Base-by-base conservation (phyloP, 2,329 filamentous ascomycete genomes). In the Fusarium pseudoanthophilum region DNA sequence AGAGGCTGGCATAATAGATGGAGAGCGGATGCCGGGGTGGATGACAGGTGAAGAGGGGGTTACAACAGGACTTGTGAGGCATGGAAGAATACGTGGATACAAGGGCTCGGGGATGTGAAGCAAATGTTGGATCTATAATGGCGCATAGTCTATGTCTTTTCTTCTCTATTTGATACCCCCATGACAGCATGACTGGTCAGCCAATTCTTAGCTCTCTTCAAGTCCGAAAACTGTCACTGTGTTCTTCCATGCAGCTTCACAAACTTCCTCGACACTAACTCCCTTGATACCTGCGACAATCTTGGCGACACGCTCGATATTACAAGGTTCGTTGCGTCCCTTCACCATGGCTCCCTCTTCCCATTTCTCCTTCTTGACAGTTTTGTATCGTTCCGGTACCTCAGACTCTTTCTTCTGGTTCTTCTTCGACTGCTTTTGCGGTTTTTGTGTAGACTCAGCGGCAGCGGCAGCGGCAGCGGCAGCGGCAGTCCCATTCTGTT, bases 341-440 rank as follows among this genome's bases (percentile, higher is more conserved):
- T 98, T 99, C 60, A 99, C 89, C 93, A 98, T 95, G 45, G 87
- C 88, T 0, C 95, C 95, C 77, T 93, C 90, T 49, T 90, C 89
- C 92, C 95, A 99, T 81, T 93, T 97, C 84, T 99, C 96, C 84
- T 97, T 98, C 87, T 98, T 99, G 36, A 98, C 92, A 9, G 91
- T 87, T 83, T 93, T 97, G 76, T 92, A 96, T 39, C 94, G 84
- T 59, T 90, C 87, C 0, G 92, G 92, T 3, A 93, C 89, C 58
- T 92, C 91, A 10, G 90, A 86, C 73, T 93, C 86, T 74, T 89
- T 89, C 78, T 89, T 89, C 75, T 87, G 84, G 51, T 87, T 84
- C 79, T 88, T 87, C 76, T 86, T 87, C 46, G 80, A 80, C 60
- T 82, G 77, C 67, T 83, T 81, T 69, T 81, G 82, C 43, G 76